A percentile compares a stretch with the other conserved stretches of the same genome.
Conservation (phyloP, 495 filamentous ascomycete species). For the Aspergillus biplanus region DNA sequence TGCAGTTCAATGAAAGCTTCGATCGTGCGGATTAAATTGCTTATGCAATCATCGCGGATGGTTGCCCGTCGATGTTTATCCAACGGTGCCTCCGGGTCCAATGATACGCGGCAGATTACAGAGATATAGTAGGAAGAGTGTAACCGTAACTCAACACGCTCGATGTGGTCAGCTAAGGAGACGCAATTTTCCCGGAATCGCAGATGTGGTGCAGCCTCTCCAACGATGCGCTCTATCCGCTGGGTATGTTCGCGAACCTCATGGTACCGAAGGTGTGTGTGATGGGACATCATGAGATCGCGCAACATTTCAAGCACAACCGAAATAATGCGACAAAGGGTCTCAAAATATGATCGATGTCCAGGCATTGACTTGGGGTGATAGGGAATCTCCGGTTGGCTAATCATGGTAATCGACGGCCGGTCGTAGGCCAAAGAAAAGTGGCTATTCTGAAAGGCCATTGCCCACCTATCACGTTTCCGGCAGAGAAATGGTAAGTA, state of each 20-base stretch:
- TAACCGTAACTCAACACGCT: slow-evolving; percentile 58
- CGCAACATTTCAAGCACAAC: slow-evolving; percentile 59
- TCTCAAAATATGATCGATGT: slow-evolving; percentile 56
- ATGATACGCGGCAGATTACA: slow-evolving; percentile 58
- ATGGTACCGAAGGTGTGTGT: slow-evolving; percentile 42
- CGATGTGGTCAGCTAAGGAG: slow-evolving; percentile 54
- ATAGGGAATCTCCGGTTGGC: slow-evolving; percentile 54
- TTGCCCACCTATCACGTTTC: slow-evolving; percentile 49
- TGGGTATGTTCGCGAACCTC: slow-evolving; percentile 56
- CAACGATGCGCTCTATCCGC: slow-evolving; percentile 53
- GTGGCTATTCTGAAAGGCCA: slow-evolving; percentile 65
- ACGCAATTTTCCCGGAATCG: slow-evolving; percentile 51
- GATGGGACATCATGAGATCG: slow-evolving; percentile 47
- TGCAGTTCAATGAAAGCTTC: slow-evolving; percentile 52
- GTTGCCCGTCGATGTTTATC: slow-evolving; percentile 36
- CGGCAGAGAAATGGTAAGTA: not conserved
- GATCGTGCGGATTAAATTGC: slow-evolving; percentile 45
- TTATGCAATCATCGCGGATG: slow-evolving; percentile 51
- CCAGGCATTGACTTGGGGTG: slow-evolving; percentile 52
- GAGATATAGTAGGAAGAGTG: slow-evolving; percentile 63
- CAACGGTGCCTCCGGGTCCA: slow-evolving; percentile 49
- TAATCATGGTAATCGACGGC: slow-evolving; percentile 57
- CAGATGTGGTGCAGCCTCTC: slow-evolving; percentile 56
- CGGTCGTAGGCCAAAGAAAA: slow-evolving; percentile 65
- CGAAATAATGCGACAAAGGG: slow-evolving; percentile 56